Base-by-base conservation (phyloP, 805 yeast species). In the Kuraishia molischiana region DNA sequence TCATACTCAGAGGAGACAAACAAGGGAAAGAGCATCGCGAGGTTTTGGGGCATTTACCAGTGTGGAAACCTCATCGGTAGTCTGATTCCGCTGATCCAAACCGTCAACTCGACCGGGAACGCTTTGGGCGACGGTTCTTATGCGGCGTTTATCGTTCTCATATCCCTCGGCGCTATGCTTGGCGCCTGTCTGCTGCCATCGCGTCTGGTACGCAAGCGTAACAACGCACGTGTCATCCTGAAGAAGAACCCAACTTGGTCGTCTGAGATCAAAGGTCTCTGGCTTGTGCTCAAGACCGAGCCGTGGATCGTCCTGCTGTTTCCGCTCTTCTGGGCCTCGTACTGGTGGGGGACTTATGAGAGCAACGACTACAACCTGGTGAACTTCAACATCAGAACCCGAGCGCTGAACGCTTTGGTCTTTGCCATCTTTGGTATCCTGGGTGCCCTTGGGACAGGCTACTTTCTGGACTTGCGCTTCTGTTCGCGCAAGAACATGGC, bases 331-430 rank as follows among this genome's bases (percentile, higher is more conserved):
- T 67, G 69, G 45, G 65, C 76, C 22, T 69, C 79, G 29, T 74
- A 75, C 59, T 75, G 75, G 76, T 74, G 72, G 59, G 71, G 71
- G 62, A 69, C 79, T 30, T 75, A 74, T 54, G 79, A 75, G 54
- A 72, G 68, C 47, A 73, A 72, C 52, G 72, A 67, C 41, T 59
- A 64, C 53, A 75, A 74, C 50, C 69, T 66, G 29, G 72, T 68
- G n/a, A 57, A 69, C 35, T 74, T 74, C 58, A 71, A 66, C 47
- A 52, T 74, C 41, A 65, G 79, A 52, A 71, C 81, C 21, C 62
- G 81, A 42, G 70, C 80, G 4, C 62, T 75, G 48, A 74, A 75
- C 58, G 68, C 73, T 17, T 57, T 74, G 37, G 62, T 75, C 37
- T 74, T 73, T 58, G 75, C 79, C 77, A 51, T 66, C 38, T 52